Conservation (phyloP, 768 basidiomycete species). For the Butyriboletus loyo region DNA sequence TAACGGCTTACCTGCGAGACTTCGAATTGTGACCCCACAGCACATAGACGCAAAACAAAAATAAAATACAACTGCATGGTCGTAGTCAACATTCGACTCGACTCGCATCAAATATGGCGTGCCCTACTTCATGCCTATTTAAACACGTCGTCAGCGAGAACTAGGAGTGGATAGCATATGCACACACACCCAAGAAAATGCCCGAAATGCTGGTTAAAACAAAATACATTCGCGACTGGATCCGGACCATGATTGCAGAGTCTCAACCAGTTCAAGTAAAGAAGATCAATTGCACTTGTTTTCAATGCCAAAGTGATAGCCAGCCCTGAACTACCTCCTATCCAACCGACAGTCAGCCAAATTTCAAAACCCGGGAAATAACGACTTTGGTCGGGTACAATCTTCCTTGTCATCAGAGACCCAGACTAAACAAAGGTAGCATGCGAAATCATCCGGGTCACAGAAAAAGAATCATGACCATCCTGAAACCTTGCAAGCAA, state of each 20-base stretch:
- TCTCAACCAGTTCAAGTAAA: background rate
- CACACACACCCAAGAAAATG: constrained; percentile 12
- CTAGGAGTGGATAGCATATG: background rate
- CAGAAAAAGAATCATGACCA: background rate
- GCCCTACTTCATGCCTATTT: constrained; percentile 18
- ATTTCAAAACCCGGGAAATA: no score
- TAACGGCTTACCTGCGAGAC: background rate
- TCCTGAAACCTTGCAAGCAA: no score
- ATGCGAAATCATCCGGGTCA: no score
- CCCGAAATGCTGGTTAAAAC: constrained; percentile 5
- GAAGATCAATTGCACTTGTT: background rate
- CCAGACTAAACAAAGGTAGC: no score
- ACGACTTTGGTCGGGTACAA: no score
- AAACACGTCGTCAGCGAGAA: background rate
- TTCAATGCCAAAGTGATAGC: background rate
- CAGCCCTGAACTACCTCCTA: background rate
- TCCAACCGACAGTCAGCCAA: no score
- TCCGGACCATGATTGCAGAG: constrained; percentile 1
- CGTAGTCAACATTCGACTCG: background rate
- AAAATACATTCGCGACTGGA: constrained; percentile 6
- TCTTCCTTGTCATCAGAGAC: no score
- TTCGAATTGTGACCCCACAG: constrained; percentile 8
- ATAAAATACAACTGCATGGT: constrained; percentile 11
- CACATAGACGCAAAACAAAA: constrained; percentile 20
- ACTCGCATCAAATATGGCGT: background rate